Percentiles rank a stretch among this genome's conserved stretches.
Conservation (phyloP, 192 early-diverging fungal species). For the Dissophora ornata region DNA sequence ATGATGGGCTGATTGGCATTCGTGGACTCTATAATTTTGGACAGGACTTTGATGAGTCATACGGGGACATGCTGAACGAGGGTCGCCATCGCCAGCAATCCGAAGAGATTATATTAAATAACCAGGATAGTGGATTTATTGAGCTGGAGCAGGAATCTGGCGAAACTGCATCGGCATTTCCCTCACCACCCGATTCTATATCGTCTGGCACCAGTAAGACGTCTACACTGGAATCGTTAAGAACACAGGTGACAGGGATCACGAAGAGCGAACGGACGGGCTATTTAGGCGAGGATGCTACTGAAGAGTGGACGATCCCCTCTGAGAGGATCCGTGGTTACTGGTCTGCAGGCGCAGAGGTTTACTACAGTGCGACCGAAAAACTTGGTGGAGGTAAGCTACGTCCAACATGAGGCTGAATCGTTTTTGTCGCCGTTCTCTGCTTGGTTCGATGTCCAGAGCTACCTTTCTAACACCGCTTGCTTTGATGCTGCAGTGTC, state of each 20-base stretch:
- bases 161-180: neutral
- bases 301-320: slow-evolving; percentile 18
- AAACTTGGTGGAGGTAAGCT: slow-evolving; percentile 86
- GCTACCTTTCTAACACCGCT: no score
- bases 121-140: slow-evolving; percentile 54
- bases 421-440: no score
- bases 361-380: slow-evolving; percentile 82
- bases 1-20: slow-evolving; percentile 83
- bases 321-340: slow-evolving; percentile 57
- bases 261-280: neutral
- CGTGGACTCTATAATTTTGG: slow-evolving; percentile 85
- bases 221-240: neutral
- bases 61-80: slow-evolving; percentile 30
- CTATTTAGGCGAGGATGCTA: slow-evolving; percentile 28
- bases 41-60: slow-evolving; percentile 44
- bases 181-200: neutral
- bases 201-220: neutral
- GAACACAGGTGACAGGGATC: neutral
- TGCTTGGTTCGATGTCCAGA: no score
- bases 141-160: slow-evolving; percentile 61
- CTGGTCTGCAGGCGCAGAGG: slow-evolving; percentile 76
- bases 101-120: slow-evolving; percentile 19
- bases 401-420: no score
- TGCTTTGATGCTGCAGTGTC: slow-evolving; percentile 60
- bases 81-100: slow-evolving; percentile 15